Base-by-base conservation (phyloP, 179 eudicot genomes). In the Silene vulgaris region DNA sequence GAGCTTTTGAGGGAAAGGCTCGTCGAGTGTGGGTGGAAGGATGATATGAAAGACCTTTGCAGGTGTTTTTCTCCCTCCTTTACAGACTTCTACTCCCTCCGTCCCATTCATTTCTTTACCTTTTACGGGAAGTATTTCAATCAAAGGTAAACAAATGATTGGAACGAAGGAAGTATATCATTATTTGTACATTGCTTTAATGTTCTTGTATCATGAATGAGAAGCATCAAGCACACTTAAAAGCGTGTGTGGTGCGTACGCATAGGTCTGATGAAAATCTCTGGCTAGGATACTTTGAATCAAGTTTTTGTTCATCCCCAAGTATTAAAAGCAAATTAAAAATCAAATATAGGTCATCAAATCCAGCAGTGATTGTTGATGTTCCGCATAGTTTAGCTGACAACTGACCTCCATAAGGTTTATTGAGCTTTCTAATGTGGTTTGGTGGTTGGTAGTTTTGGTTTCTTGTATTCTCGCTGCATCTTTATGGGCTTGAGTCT, bases 21-120 rank as follows among this genome's bases (percentile, higher is more conserved):
- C 30, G 78, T 85, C n/a, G 97, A 92, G 14, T 88, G 93, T 83
- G 96, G 97, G 17, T 92, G 97, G 97, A 92, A 87, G 84, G 96
- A 88, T 85, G 97, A 92, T 65, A 90, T 92, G 96, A 87, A 85
- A 81, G 72, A 87, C 80, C 80, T 88, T 78, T 92, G 93, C 97
- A 92, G 97, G 97, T 92, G 71, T 32, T 61, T 3, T 3, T 16
- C 62, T 29, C 62, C 4, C 32, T 3, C 37, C 28, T 65, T 56
- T 2, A 4, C 8, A 5, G 9, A 5, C 37, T 65, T 65, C 17
- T 13, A 50, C 54, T 3, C 9, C 20, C 37, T 32, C 37, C 37
- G 37, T 32, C 37, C 5, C 5, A 32, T 32, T 32, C 37, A 32
- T 32, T 32, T 32, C 5, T 32, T 32, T 32, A 32, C 37, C 37